Base-by-base conservation (phyloP, 2,329 filamentous ascomycete species). In the Knoxdaviesia proteae region DNA sequence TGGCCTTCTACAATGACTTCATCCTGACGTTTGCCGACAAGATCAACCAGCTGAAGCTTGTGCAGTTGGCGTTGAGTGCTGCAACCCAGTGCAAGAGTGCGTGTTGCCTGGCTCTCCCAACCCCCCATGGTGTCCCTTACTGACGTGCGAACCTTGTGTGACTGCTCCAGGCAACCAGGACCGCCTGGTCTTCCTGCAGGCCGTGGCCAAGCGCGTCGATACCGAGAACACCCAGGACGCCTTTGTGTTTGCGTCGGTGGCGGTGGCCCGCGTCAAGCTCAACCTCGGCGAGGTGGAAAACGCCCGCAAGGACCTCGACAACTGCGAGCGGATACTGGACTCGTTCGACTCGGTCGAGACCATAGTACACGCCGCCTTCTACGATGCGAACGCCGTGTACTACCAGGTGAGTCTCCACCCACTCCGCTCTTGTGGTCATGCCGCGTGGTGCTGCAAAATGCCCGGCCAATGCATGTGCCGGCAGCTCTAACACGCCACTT, bases 31-130 rank as follows among this genome's bases (percentile, higher is more conserved):
- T 98, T 57, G 84, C 87, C 50, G 87, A 94, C 59, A 94, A 92
- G 71, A 94, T 98, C 69, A 98, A 96, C 65, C 88, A 96, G 67
- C 70, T 98, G 49, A 94, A 94, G 71, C 79, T 96, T 51, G 90
- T 98, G 50, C 80, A 83, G 50, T 67, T 98, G 50, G 90, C 86
- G 10, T 65, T 96, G 57, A 83, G 81, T 62, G 83, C 90, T 39
- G 84, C 86, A 42, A 76, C 79, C 54, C 79, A 93, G 65, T 93
- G 82, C 61, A 70, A 72, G 66, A 77, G 84, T 88, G 59, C 42
- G 60, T 47, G 11, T 7, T 41, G 20, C 20, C n/a, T 30, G 32
- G 7, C 29, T 9, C 36, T 6, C 7, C 20, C 34, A 10, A 36
- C 7, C 30, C 34, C 30, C 29, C 6, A 44, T 36, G 32, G 32